A percentile compares a stretch with the other conserved stretches of the same genome.
phyloP scores from a whole-genome alignment of 1,139 yeast species.

The Candida sp. region DNA sequence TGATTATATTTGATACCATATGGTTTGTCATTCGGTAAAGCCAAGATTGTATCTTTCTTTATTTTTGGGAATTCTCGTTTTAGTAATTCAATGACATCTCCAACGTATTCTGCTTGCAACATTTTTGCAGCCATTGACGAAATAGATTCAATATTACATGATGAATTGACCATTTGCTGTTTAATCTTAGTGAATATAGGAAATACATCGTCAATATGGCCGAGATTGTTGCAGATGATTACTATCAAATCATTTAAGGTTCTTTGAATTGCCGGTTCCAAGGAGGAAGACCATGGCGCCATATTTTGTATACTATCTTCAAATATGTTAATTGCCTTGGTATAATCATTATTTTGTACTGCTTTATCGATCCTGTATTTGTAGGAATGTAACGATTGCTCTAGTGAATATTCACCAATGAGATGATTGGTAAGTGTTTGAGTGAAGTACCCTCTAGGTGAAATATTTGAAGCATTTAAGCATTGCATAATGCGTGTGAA shows the following conservation, averaged over 20 bases:
- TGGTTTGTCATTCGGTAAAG: slow-evolving; percentile 23
- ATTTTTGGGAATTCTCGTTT: slow-evolving; percentile 56
- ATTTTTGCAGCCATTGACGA: slow-evolving; percentile 44
- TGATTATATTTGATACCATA: slow-evolving; percentile 24
- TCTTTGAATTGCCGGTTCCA: slow-evolving; percentile 25
- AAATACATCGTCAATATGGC: slow-evolving; percentile 23
- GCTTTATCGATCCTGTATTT: slow-evolving; percentile 30
- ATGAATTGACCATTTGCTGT: slow-evolving; percentile 32
- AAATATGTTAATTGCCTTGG: slow-evolving; percentile 26
- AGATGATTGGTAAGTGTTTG: slow-evolving; percentile 13
- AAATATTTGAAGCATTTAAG: slow-evolving; percentile 11
- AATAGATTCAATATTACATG: slow-evolving; percentile 38
- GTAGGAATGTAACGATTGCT: slow-evolving; percentile 21
- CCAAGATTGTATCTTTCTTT: slow-evolving; percentile 26
- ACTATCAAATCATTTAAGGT: slow-evolving; percentile 34
- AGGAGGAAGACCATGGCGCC: slow-evolving; percentile 27
- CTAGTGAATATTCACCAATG: slow-evolving; percentile 9
- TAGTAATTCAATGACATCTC: slow-evolving; percentile 58
- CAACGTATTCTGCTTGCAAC: slow-evolving; percentile 46
- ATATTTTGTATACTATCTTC: slow-evolving; percentile 25
- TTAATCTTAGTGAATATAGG: slow-evolving; percentile 33
- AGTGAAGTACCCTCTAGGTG: slow-evolving; percentile 19
- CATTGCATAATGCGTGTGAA: slow-evolving; percentile 18
- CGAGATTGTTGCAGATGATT: slow-evolving; percentile 14
- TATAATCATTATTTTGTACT: slow-evolving; percentile 14